phyloP scores from a whole-genome alignment of 2,329 filamentous ascomycete species.

The Epichloe typhina region DNA sequence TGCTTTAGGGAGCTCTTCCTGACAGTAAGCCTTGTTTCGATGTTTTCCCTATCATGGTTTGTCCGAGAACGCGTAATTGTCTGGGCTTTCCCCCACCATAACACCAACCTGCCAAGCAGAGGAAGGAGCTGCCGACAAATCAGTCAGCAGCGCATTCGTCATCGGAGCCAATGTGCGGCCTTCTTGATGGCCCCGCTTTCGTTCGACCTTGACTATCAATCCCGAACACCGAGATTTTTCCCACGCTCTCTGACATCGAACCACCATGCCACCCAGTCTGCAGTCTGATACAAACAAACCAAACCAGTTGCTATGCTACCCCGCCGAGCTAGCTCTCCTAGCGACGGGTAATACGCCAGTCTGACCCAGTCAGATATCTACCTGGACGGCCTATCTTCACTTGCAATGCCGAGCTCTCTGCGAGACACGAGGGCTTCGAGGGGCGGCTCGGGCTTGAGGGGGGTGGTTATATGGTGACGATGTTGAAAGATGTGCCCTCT shows the following conservation, averaged over 20 bases:
- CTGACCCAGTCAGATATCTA: neutral
- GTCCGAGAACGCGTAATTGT: neutral
- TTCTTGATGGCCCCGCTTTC: neutral
- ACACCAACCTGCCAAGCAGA: no score
- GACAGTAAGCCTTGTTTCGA: neutral
- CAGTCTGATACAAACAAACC: neutral
- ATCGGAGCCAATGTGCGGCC: neutral
- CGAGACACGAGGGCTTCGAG: conserved; percentile 1
- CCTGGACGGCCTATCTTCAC: neutral
- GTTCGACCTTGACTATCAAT: conserved; percentile 1
- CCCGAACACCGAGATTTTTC: conserved; percentile 10
- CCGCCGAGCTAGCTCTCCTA: neutral
- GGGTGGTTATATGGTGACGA: neutral
- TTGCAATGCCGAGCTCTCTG: conserved; percentile 6
- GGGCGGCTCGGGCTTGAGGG: neutral
- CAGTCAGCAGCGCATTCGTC: no score
- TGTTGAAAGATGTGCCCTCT: neutral
- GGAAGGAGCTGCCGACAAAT: no score
- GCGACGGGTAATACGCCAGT: neutral
- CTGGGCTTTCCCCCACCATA: no score
- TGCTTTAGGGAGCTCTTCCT: no score
- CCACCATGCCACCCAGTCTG: neutral
- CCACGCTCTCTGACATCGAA: neutral
- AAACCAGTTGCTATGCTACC: neutral
- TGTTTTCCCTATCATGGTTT: neutral